Evolutionary conservation across 768 basidiomycete species (phyloP).

Genomic region (Roridomyces roridus): DNA sequence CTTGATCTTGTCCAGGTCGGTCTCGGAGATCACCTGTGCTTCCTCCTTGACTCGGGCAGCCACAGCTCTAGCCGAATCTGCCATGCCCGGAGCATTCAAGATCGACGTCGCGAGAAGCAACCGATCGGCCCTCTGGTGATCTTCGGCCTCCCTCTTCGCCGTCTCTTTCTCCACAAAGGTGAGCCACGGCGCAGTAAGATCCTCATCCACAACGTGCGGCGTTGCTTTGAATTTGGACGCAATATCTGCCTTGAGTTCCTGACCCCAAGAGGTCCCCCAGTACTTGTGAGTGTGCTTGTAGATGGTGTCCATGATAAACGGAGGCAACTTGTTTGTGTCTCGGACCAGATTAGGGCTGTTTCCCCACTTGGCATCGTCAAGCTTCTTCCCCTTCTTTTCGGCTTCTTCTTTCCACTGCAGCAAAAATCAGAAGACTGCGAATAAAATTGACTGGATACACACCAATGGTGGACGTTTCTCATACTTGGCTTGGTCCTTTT

Average conservation of each 20-base stretch:
- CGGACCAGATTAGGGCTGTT: constrained; percentile 36
- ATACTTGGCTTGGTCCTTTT: constrained; percentile 31
- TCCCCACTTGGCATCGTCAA: constrained; percentile 1
- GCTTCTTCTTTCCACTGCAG: constrained; percentile 40
- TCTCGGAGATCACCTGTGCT: constrained; percentile 26
- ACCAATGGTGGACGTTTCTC: constrained; percentile 30
- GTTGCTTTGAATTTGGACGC: constrained; percentile 32
- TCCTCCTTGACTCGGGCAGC: constrained; percentile 27
- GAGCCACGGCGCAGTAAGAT: constrained; percentile 39
- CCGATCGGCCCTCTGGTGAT: background rate
- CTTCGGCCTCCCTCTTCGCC: constrained; percentile 1
- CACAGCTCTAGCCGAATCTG: constrained; percentile 31
- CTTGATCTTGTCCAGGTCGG: constrained; percentile 45
- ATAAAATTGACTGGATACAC: background rate
- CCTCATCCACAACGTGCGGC: constrained; percentile 30
- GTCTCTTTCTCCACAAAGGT: constrained; percentile 7
- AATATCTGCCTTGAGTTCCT: constrained; percentile 27
- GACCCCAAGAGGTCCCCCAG: constrained; percentile 24
- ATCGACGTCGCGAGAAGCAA: background rate
- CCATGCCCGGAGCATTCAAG: constrained; percentile 5
- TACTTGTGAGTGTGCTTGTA: constrained; percentile 30
- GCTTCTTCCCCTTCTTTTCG: constrained; percentile 23
- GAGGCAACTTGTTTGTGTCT: constrained; percentile 13
- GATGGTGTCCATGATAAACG: constrained; percentile 55
- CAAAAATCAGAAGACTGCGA: background rate